Conservation (phyloP, 306 rosid genomes). For the Ziziphus jujuba region DNA sequence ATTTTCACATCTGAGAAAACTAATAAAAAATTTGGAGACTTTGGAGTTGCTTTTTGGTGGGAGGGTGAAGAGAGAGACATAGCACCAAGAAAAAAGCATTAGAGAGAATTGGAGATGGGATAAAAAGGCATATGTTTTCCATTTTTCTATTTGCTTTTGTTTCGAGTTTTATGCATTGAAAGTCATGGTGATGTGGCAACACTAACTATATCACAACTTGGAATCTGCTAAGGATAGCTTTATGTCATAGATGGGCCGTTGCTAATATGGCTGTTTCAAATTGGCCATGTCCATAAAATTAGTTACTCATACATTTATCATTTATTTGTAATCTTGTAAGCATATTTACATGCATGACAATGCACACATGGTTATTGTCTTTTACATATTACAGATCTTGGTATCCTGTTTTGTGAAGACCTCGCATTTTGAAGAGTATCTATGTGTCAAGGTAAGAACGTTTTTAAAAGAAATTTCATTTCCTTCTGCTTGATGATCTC, state of each 20-base stretch:
- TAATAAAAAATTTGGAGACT: too few relatives aligned
- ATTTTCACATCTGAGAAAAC: too few relatives aligned
- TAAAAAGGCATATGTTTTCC: neutral
- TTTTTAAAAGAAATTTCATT: neutral
- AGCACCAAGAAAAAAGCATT: neutral
- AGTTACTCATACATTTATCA: neutral
- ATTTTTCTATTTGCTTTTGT: neutral
- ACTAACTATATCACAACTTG: too few relatives aligned
- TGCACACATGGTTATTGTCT: conserved; percentile 5
- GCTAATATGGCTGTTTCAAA: neutral
- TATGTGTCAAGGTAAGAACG: conserved; percentile 80
- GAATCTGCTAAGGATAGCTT: too few relatives aligned
- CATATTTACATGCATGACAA: neutral
- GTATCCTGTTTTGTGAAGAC: conserved; percentile 95
- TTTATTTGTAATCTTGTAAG: neutral
- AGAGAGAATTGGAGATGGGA: neutral
- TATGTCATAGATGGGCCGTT: neutral
- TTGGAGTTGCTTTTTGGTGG: too few relatives aligned
- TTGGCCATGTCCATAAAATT: neutral
- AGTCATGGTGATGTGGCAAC: neutral
- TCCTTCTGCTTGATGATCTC: neutral
- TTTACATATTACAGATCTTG: conserved; percentile 58
- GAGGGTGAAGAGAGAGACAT: too few relatives aligned
- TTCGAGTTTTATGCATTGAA: neutral
- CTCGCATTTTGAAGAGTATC: conserved; percentile 87